Conservation (phyloP, 805 yeast species). For the Saccharomycopsis olivae region DNA sequence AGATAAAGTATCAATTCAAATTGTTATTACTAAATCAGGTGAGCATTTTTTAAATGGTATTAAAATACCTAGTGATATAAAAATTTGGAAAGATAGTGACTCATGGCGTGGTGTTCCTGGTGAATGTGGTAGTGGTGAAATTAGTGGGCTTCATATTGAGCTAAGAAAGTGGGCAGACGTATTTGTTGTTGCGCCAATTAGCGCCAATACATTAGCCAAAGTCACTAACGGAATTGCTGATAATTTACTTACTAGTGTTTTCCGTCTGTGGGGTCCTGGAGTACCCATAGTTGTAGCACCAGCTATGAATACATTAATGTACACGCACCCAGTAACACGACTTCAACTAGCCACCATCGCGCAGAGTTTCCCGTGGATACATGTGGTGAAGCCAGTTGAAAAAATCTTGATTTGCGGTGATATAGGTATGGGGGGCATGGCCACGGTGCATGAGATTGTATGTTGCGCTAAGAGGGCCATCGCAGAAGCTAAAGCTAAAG, state of each 20-base stretch:
- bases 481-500: constrained; percentile 23
- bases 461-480: constrained; percentile 39
- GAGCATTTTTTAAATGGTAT: constrained; percentile 56
- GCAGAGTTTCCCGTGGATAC: constrained; percentile 69
- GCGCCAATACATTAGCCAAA: constrained; percentile 73
- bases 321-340: constrained; percentile 69
- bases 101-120: constrained; percentile 54
- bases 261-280: constrained; percentile 70
- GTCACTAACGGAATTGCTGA: constrained; percentile 70
- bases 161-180: constrained; percentile 80
- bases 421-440: constrained; percentile 88
- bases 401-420: constrained; percentile 75
- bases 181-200: constrained; percentile 62
- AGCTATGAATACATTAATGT: constrained; percentile 81
- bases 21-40: constrained; percentile 71
- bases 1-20: constrained; percentile 67
- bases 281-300: constrained; percentile 71
- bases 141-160: constrained; percentile 71
- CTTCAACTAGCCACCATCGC: constrained; percentile 50
- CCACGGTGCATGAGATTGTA: constrained; percentile 78
- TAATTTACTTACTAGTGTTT: constrained; percentile 60
- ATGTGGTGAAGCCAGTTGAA: constrained; percentile 68
- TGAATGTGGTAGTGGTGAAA: constrained; percentile 62
- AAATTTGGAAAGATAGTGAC: constrained; percentile 79
- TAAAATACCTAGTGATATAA: constrained; percentile 63